Conservation (phyloP, 2,329 filamentous ascomycete genomes). For the Nectriaceae sp. region DNA sequence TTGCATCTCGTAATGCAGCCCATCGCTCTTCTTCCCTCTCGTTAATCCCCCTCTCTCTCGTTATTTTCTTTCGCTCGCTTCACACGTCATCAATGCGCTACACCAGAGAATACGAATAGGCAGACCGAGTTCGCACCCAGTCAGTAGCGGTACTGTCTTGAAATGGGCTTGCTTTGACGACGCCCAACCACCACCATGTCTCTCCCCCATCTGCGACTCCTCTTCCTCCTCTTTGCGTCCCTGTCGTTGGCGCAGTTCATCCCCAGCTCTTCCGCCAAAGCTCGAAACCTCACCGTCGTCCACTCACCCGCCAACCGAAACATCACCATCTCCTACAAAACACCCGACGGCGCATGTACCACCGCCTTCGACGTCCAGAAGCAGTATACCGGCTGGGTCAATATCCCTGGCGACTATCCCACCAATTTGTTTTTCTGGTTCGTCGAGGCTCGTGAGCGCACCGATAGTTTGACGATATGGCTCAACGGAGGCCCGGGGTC, state of each 20-base stretch:
- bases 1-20: no score
- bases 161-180: no score
- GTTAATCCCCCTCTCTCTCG: no score
- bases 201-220: constrained; percentile 12
- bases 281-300: constrained; percentile 54
- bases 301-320: constrained; percentile 62
- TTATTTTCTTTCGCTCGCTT: no score
- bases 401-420: constrained; percentile 55
- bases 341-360: constrained; percentile 60
- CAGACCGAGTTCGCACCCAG: no score
- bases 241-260: constrained; percentile 35
- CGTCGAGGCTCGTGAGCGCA: constrained; percentile 45
- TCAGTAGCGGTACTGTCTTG: no score
- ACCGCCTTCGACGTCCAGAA: constrained; percentile 66
- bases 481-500: constrained; percentile 68
- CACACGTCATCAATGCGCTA: no score
- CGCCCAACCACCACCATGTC: constrained; percentile 5
- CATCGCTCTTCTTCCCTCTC: no score
- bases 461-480: constrained; percentile 57
- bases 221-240: constrained; percentile 19
- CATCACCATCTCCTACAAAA: constrained; percentile 70
- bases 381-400: constrained; percentile 72
- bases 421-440: constrained; percentile 57
- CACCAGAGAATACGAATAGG: no score
- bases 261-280: constrained; percentile 27